phyloP scores from a whole-genome alignment of 2,329 filamentous ascomycete genomes.

The Penicillium psychrosexuale region DNA sequence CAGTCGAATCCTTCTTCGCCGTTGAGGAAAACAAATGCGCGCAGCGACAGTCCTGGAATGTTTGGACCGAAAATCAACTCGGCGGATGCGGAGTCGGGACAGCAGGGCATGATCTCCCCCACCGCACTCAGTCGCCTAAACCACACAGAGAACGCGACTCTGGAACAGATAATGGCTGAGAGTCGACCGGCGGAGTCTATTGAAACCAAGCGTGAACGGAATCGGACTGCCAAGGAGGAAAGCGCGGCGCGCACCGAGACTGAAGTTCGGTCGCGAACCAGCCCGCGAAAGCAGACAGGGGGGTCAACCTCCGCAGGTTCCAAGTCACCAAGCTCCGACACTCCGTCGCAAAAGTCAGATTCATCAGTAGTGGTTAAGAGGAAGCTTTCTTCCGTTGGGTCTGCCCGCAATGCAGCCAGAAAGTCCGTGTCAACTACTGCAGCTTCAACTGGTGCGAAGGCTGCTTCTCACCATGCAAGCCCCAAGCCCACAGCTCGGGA shows the following conservation, averaged over 20 bases:
- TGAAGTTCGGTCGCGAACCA: slow-evolving; percentile 11
- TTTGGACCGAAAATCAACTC: slow-evolving; percentile 33
- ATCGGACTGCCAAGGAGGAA: slow-evolving; percentile 11
- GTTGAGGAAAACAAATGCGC: slow-evolving; percentile 41
- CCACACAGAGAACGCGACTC: slow-evolving; percentile 17
- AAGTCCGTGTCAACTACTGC: slow-evolving; percentile 14
- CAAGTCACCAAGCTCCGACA: slow-evolving; percentile 2
- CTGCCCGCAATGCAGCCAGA: slow-evolving; percentile 23
- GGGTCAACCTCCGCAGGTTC: slow-evolving; percentile 8
- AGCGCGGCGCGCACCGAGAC: slow-evolving; percentile 6
- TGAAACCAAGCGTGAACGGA: slow-evolving; percentile 4
- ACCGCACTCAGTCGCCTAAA: slow-evolving; percentile 26
- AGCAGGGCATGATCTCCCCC: slow-evolving; percentile 28
- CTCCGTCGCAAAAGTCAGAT: slow-evolving; percentile 18
- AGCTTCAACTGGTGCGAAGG: slow-evolving; percentile 19
- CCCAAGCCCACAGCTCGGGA: slow-evolving; percentile 31
- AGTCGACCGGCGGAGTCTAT: slow-evolving; percentile 3
- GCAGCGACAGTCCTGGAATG: slow-evolving; percentile 31
- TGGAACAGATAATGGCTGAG: slow-evolving; percentile 15
- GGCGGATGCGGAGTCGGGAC: slow-evolving; percentile 31
- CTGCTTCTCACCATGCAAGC: slow-evolving; percentile 16
- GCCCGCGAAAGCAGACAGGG: slow-evolving; percentile 20
- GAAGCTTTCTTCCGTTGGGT: slow-evolving; percentile 32
- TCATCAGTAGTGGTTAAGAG: slow-evolving; percentile 28
- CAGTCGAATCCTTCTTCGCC: slow-evolving; percentile 43